Conservation (phyloP, 1,284 basidiomycete genomes). For the Naganishia liquefaciens region DNA sequence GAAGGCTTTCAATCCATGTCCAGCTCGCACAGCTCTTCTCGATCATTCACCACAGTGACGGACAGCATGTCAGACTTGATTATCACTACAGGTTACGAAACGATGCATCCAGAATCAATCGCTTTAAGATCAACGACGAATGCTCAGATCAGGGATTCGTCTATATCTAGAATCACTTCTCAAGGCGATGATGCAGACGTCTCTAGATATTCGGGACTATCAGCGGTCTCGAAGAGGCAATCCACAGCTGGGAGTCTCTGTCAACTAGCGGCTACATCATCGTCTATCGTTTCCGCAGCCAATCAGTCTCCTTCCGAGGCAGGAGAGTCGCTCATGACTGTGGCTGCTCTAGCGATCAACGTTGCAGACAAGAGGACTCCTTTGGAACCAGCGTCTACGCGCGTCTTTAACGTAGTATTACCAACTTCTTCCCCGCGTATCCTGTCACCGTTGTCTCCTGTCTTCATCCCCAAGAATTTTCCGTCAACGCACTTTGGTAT, state of each 20-base stretch:
- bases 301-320: too few species aligned
- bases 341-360: neutral
- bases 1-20: neutral
- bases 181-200: too few species aligned
- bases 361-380: neutral
- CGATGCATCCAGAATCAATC: too few species aligned
- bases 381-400: neutral
- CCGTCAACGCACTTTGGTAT: neutral
- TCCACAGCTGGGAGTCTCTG: too few species aligned
- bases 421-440: neutral
- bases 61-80: constrained; percentile 22
- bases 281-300: too few species aligned
- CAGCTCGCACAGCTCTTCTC: neutral
- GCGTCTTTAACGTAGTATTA: neutral
- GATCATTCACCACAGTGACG: constrained; percentile 2
- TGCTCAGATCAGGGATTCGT: too few species aligned
- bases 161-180: too few species aligned
- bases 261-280: too few species aligned
- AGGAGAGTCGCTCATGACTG: too few species aligned
- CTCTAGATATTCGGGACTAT: too few species aligned
- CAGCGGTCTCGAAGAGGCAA: too few species aligned
- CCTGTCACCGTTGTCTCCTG: constrained; percentile 2
- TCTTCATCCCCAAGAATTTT: neutral
- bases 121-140: too few species aligned
- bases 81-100: constrained; percentile 16